Evolutionary conservation across 768 basidiomycete genomes (phyloP), one percentile per base, ranked within the genome.

Genomic region (Cystobasidium onofrii): DNA sequence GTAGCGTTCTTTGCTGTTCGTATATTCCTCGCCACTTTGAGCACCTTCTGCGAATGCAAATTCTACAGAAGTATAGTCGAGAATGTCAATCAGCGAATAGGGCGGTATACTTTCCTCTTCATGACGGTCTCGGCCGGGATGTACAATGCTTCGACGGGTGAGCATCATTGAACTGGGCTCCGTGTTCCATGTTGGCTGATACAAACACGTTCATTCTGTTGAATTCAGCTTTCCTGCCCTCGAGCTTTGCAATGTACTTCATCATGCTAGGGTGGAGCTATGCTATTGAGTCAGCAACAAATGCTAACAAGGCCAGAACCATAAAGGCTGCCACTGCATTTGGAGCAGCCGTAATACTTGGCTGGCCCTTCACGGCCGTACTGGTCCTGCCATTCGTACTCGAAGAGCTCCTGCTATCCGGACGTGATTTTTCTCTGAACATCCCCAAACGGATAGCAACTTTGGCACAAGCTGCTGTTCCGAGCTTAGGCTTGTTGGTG

Each of bases 361-460:
- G 95, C 4, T 99, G 96, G 96, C 96, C 96, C 6, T 99, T 99
- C 80, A 85, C 90, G n/a, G 84, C 92, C 20, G 88, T 90, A 0
- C 84, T 97, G 7, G 87, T 91, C 0, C 82, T 96, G 17, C 96
- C 96, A 0, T 94, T 95, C 77, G 87, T 94, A 15, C 81, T 91
- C 57, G 96, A 98, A 80, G 92, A 98, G 80, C 83, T 97, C 7
- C 74, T 76, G 46, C 43, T 75, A 43, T 3, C 44, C 54, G 27
- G 76, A 69, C 1, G 69, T 57, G 27, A 3, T 64, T 13, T 57
- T 6, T n/a, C 62, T 10, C 36, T 39, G 10, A 39, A 29, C 34
- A 18, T 27, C 15, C 63, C 25, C 2, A 34, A 29, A 20, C 70
- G 27, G 27, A 67, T 73, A 7, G 23, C 25, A n/a, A 60, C 46